Conservation (phyloP, 2,329 filamentous ascomycete species). For the Diaporthe nobilis region DNA sequence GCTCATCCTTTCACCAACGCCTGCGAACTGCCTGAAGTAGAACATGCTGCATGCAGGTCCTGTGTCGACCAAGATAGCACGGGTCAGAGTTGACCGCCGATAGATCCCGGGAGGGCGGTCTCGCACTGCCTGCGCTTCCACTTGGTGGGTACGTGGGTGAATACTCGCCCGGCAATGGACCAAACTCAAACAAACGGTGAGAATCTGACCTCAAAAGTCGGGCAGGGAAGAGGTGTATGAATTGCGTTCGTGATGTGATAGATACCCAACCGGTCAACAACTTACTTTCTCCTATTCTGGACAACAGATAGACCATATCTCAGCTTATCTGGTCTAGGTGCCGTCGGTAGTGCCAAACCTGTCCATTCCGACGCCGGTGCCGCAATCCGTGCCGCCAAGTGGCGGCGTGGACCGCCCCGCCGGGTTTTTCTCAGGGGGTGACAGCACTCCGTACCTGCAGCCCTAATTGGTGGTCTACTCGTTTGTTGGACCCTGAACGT, state of each 20-base stretch:
- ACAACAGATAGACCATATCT: not conserved
- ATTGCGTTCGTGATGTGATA: not conserved
- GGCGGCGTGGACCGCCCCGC: slow-evolving; percentile 25
- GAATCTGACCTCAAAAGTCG: not conserved
- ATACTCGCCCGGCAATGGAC: not conserved
- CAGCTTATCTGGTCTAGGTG: not conserved
- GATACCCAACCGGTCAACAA: not conserved
- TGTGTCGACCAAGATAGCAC: not conserved
- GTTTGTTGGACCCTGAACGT: slow-evolving; percentile 2
- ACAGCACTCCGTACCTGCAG: slow-evolving; percentile 23
- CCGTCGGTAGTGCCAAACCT: not conserved
- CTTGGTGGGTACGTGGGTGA: slow-evolving; percentile 1
- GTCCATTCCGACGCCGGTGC: slow-evolving; percentile 23
- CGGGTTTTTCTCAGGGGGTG: slow-evolving; percentile 12
- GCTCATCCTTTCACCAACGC: not conserved
- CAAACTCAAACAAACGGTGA: slow-evolving; percentile 2
- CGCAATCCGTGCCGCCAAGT: slow-evolving; percentile 10
- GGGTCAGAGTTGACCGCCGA: slow-evolving; percentile 1
- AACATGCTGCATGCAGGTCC: not conserved
- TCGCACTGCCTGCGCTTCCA: not conserved
- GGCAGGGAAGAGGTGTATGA: not conserved
- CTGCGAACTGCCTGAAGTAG: not conserved
- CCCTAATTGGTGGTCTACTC: slow-evolving; percentile 15
- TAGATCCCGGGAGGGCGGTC: not conserved
- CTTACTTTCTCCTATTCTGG: not conserved